These are phyloP conservation scores for Candida albicans DNA, from an alignment of 1,139 yeast species.

Conservation along the genomic window DNA sequence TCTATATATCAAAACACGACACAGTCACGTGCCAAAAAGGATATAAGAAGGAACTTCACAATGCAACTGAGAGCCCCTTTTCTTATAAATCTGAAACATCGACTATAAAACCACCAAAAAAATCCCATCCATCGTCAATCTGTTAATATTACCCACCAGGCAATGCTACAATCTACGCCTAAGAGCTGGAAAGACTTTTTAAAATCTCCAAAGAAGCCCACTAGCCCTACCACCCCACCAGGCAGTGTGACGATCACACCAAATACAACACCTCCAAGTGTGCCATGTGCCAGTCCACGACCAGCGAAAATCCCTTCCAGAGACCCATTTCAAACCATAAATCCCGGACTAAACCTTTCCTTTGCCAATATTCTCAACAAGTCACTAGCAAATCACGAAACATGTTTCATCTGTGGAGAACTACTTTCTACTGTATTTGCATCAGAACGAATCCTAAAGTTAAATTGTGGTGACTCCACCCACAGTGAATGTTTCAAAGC, in stretches of 20 bases:
- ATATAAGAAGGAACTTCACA: too few relatives aligned
- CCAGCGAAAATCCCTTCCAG: slow-evolving; percentile 1
- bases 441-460: slow-evolving; percentile 32
- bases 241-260: slow-evolving; percentile 1
- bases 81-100: slow-evolving; percentile 6
- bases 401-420: slow-evolving; percentile 42
- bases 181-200: slow-evolving; percentile 8
- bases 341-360: slow-evolving; percentile 8
- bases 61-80: too few relatives aligned
- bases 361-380: slow-evolving; percentile 12
- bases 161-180: slow-evolving; percentile 7
- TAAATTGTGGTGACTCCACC: slow-evolving; percentile 39
- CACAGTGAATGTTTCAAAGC: slow-evolving; percentile 39
- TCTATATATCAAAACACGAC: too few relatives aligned
- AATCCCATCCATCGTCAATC: neutral
- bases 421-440: slow-evolving; percentile 31
- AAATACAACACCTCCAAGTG: slow-evolving; percentile 6
- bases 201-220: slow-evolving; percentile 4
- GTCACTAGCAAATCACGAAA: slow-evolving; percentile 6
- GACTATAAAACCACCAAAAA: neutral
- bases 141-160: neutral
- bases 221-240: neutral
- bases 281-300: slow-evolving; percentile 2
- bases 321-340: slow-evolving; percentile 3
- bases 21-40: too few relatives aligned